phyloP scores from a whole-genome alignment of 306 rosid species.

The Castanea crenata region DNA sequence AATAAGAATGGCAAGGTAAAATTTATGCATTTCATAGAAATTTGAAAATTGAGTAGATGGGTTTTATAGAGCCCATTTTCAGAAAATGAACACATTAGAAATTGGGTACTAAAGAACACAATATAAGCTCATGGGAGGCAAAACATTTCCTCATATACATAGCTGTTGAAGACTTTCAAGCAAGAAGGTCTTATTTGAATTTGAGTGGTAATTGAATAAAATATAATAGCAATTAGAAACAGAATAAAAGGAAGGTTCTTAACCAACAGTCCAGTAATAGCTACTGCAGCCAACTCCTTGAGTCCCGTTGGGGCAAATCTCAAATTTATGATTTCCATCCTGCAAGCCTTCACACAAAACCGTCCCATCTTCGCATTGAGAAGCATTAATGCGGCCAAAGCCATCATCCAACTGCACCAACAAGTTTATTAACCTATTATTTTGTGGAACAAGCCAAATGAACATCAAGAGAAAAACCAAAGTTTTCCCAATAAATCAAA shows the following conservation, averaged over 20 bases:
- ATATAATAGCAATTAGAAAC: conserved; percentile 13
- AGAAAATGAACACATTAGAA: too few species aligned
- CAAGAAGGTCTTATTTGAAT: not conserved
- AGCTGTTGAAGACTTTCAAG: not conserved
- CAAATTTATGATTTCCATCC: conserved; percentile 77
- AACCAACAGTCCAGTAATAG: conserved; percentile 82
- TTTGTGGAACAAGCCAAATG: not conserved
- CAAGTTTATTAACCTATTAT: not conserved
- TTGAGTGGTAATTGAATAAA: not conserved
- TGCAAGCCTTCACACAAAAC: conserved; percentile 48
- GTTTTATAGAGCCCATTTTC: not conserved
- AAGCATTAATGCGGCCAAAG: not conserved
- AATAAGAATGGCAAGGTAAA: not conserved
- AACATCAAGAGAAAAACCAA: not conserved
- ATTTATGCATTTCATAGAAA: not conserved
- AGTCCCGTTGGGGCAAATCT: conserved; percentile 58
- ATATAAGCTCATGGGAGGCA: not conserved
- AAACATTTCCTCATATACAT: not conserved
- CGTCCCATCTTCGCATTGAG: conserved; percentile 47
- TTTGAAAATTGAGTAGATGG: not conserved
- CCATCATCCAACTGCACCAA: conserved; percentile 70
- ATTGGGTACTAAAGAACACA: not conserved
- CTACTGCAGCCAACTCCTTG: conserved; percentile 56
- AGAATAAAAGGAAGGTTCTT: conserved; percentile 19
- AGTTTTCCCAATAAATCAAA: not conserved